Evolutionary conservation across 108 stramenopile genomes (phyloP).

Genomic region (Stephanodiscus minutulus): DNA sequence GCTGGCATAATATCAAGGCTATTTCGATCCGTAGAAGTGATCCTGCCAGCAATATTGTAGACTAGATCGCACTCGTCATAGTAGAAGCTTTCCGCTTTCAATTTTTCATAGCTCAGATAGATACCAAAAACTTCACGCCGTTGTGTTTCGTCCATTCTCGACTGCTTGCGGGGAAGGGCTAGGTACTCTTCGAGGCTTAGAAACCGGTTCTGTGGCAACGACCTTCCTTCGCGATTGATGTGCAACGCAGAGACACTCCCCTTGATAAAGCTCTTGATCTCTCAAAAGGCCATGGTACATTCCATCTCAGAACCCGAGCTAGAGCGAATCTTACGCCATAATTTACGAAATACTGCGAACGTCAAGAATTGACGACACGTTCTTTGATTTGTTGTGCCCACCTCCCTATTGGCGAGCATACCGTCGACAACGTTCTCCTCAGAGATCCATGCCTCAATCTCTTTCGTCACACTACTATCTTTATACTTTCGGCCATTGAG

Average conservation of each 20-base stretch:
- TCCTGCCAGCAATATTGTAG: constrained; percentile 50
- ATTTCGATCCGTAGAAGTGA: constrained; percentile 9
- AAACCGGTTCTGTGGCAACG: constrained; percentile 33
- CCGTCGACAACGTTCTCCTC: constrained; percentile 6
- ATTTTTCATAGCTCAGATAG: constrained; percentile 40
- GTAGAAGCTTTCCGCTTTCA: constrained; percentile 36
- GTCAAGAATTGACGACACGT: constrained; percentile 48
- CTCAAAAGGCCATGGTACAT: constrained; percentile 39
- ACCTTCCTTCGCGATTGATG: constrained; percentile 17
- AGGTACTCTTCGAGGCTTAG: constrained; percentile 48
- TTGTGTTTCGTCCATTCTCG: constrained; percentile 42
- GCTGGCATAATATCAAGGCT: too few relatives aligned
- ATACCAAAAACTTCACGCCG: constrained; percentile 37
- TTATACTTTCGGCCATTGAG: constrained; percentile 33
- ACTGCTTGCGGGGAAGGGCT: constrained; percentile 46
- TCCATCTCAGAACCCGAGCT: constrained; percentile 22
- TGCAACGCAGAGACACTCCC: constrained; percentile 41
- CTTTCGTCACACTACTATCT: constrained; percentile 38
- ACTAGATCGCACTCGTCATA: constrained; percentile 52
- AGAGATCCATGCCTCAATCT: constrained; percentile 42
- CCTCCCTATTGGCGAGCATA: too few relatives aligned
- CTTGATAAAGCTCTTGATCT: constrained; percentile 52
- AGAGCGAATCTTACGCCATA: constrained; percentile 44
- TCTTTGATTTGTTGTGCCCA: too few relatives aligned
- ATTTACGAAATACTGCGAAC: constrained; percentile 30